Evolutionary conservation across 495 filamentous ascomycete genomes (phyloP), one percentile per base, ranked within the genome.

Genomic region (Neurospora sp.): DNA sequence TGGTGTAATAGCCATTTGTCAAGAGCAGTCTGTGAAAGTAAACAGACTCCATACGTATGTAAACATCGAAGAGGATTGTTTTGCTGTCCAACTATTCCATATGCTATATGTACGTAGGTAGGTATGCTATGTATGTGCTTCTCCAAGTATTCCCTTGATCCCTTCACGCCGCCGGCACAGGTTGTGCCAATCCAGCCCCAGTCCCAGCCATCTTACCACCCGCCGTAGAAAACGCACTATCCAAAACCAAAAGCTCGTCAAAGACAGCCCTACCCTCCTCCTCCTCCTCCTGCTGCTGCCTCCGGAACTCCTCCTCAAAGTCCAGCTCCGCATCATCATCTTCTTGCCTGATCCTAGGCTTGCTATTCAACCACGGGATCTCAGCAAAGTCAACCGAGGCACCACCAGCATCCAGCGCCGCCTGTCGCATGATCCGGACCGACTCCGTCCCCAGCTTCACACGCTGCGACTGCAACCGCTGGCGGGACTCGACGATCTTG

Each of bases 341-440:
- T 10, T 49, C 39, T 46, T 31, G 41, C 46, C 70, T 71, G 6
- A 44, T 71, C 70, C 39, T 35, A 23, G 31, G 27, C 10, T 46
- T 44, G 70, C 70, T 60, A 11, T 54, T 73, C 70, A 78, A n/a
- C 78, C 77, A 79, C 5, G 77, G 71, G 9, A 78, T 71, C 11
- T 72, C 75, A 4, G 62, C 75, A 74, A 78, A 77, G 23, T 79
- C 74, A 7, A 79, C 78, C 42, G 73, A 73, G 39, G 41, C 27
- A 35, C 54, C 23, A 16, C 73, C 72, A 9, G 70, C 74, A 42
- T 78, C 76, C 9, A 73, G 39, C 23, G 78, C 78, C 35, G 79
- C 77, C 38, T 75, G 69, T 72, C 69, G 70, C 79, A 81, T 78
- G 41, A 82, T 80, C 38, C 44, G n/a, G 18, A 82, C 23, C 20